These are phyloP conservation scores for Omphalotus olearius DNA, from an alignment of 1,284 basidiomycete genomes.

Conservation along the genomic window DNA sequence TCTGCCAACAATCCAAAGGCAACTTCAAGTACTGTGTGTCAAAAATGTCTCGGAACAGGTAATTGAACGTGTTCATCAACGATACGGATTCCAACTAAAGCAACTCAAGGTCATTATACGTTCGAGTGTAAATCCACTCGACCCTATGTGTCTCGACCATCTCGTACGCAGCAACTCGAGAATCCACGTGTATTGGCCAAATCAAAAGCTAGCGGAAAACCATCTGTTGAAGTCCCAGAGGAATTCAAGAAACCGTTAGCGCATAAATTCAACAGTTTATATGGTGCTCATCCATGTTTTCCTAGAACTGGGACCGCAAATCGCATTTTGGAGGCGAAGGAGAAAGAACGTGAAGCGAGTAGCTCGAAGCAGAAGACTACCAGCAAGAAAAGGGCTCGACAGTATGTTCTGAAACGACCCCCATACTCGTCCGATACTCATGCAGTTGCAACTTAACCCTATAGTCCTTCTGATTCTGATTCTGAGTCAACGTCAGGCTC, in stretches of 20 bases:
- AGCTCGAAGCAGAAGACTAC: conserved; percentile 24
- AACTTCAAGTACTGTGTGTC: conserved; percentile 64
- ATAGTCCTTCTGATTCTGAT: conserved; percentile 31
- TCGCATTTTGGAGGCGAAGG: conserved; percentile 68
- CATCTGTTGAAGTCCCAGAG: conserved; percentile 72
- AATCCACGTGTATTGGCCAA: conserved; percentile 64
- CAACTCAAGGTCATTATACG: conserved; percentile 70
- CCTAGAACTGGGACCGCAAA: conserved; percentile 66
- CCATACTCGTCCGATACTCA: neutral
- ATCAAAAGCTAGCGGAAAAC: conserved; percentile 59
- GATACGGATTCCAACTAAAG: conserved; percentile 57
- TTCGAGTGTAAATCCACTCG: conserved; percentile 72
- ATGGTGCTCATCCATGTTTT: conserved; percentile 2
- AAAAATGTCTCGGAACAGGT: conserved; percentile 73
- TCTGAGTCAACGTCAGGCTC: conserved; percentile 44
- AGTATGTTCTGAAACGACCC: conserved; percentile 31
- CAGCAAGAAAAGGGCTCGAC: conserved; percentile 47
- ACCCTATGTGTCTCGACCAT: conserved; percentile 74
- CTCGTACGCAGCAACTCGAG: conserved; percentile 71
- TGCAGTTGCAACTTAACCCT: conserved; percentile 7
- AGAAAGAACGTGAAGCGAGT: conserved; percentile 59
- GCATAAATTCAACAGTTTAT: neutral
- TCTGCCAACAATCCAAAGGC: conserved; percentile 58
- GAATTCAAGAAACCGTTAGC: conserved; percentile 76
- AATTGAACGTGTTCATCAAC: conserved; percentile 14